Base-by-base conservation (phyloP, 345 rosid species). In the Salix exigua region DNA sequence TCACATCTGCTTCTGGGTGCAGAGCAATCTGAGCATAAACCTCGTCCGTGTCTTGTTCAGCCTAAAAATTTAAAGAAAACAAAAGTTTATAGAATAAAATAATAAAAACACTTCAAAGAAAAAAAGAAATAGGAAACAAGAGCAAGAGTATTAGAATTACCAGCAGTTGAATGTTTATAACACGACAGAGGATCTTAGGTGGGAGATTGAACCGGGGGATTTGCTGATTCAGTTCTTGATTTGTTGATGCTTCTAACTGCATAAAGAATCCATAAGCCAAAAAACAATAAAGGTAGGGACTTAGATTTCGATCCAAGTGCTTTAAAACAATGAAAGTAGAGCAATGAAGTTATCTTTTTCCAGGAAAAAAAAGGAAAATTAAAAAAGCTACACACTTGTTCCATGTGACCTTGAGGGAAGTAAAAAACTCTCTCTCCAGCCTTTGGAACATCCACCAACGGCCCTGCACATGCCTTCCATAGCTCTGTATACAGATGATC, bases 331-430 rank as follows among this genome's bases (percentile, higher is more conserved):
- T 35, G 64, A 51, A 74, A 68, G 79, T 68, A 72, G 46, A 51
- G 9, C 58, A 26, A 38, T 58, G 63, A 83, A 78, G 83, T 68
- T 9, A 58, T 73, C 6, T 28, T 8, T 9, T 28, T 28, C 63
- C 18, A 8, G 44, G 64, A 66, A 30, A 17, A 2, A 5, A 0
- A 63, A 17, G 69, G 35, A 35, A 61, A 40, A 18, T 35, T 35
- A 16, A 21, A 19, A 60, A 50, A 71, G 16, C n/a, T 16, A 76
- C 83, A 71, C 77, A 84, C 99, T 82, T 95, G 99, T 72, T 95
- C 97, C 94, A 95, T 91, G 85, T 95, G 97, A 18, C 97, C 98
- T 81, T 94, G 98, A 44, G 98, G 97, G 75, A 94, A 90, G 74
- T 94, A 95, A 85, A 78, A 91, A 21, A 95, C 97, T 67, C 86